Evolutionary conservation across 441 rosid species (phyloP), one percentile per base, ranked within the genome.

Genomic region (Mallotus repandus): DNA sequence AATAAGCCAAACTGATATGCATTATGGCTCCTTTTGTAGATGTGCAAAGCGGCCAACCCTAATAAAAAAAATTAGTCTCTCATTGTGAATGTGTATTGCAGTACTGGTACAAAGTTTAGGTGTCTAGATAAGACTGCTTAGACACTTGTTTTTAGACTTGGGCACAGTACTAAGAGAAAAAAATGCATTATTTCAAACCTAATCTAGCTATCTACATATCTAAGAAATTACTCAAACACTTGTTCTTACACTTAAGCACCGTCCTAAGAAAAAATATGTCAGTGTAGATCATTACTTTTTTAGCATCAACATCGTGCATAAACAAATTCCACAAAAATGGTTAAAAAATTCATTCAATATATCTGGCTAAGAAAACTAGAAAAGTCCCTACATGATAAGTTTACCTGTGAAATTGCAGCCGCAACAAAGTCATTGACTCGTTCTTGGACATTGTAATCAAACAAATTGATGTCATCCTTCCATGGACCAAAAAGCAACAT

Each of bases 391-490:
- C 5, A 11, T 35, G 12, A 21, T 50, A 5, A 62, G 66, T 43
- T 69, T 80, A 96, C 99, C 92, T 94, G 99, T 63, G 91, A 83
- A 80, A 94, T 46, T 72, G 99, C 99, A 76, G 98, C 99, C 72
- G 91, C 82, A 29, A 95, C 97, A 74, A 95, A 95, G 77, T 83
- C 95, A 79, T 91, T 83, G 60, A 95, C 99, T 78, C 98, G 91
- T 1, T 95, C 96, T 81, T 82, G 88, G 64, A 93, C 99, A 85
- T 96, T 96, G 93, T 94, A 97, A 88, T 97, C 99, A 81, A 94
- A 97, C 71, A 94, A 83, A 82, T 84, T 60, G 46, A 85, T 82
- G 70, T 94, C 84, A 84, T 94, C 99, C 99, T 94, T 81, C 85
- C 80, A 58, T 5, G 49, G 68, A 79, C 62, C 72, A 81, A 52